Conservation (phyloP, 2,329 filamentous ascomycete genomes). For the Fusarium begoniae region DNA sequence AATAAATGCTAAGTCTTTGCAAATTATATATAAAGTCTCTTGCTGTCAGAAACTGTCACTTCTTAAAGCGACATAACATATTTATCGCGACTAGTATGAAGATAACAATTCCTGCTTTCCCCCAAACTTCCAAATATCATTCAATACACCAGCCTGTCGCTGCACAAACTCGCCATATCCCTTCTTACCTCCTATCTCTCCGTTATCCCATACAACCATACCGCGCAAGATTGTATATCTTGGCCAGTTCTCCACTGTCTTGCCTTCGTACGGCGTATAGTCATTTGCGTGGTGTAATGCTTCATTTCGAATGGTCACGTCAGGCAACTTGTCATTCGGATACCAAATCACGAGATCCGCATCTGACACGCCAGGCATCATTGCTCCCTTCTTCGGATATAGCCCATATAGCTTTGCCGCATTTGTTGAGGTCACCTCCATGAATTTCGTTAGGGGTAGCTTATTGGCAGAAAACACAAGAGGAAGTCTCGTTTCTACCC, state of each 20-base stretch:
- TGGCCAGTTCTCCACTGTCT: background rate
- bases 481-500: background rate
- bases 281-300: background rate
- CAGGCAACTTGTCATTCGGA: background rate
- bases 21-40: too few species aligned
- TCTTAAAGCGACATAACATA: too few species aligned
- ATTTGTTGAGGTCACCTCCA: background rate
- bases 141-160: background rate
- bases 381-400: background rate
- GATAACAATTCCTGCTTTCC: background rate
- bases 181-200: background rate
- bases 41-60: rapidly evolving
- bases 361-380: background rate
- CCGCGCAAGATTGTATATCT: background rate
- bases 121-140: background rate
- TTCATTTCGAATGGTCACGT: background rate
- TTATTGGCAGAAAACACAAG: background rate
- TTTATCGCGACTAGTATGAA: too few species aligned
- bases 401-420: background rate
- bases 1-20: rapidly evolving
- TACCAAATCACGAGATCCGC: background rate
- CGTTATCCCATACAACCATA: background rate
- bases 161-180: background rate
- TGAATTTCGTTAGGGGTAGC: background rate
- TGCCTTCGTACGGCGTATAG: background rate